A percentile compares a stretch with the other conserved stretches of the same genome.
phyloP scores from a whole-genome alignment of 2,329 filamentous ascomycete genomes.

The Neofusicoccum cordaticola region DNA sequence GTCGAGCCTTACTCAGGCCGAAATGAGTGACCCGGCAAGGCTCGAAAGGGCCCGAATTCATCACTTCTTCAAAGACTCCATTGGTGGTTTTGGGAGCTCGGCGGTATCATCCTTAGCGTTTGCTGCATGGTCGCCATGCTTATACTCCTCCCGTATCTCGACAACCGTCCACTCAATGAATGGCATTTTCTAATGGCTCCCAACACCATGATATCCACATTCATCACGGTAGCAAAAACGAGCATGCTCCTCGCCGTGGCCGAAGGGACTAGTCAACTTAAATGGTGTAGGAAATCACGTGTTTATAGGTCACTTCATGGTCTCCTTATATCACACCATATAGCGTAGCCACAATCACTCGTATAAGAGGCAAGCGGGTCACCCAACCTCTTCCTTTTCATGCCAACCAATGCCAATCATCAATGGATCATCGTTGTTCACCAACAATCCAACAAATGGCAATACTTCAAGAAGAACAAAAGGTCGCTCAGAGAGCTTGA shows the following conservation, averaged over 20 bases:
- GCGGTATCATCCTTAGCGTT: slow-evolving; percentile 17
- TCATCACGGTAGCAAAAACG: slow-evolving; percentile 32
- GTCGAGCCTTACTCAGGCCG: too few relatives aligned
- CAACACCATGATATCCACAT: slow-evolving; percentile 35
- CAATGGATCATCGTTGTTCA: too few relatives aligned
- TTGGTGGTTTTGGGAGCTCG: slow-evolving; percentile 8
- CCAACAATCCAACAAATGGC: too few relatives aligned
- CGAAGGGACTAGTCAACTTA: slow-evolving; percentile 35
- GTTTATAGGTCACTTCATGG: too few relatives aligned
- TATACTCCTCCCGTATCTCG: slow-evolving; percentile 12
- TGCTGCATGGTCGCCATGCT: slow-evolving; percentile 12
- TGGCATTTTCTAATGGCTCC: slow-evolving; percentile 21
- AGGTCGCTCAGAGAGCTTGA: slow-evolving; percentile 26
- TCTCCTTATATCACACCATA: too few relatives aligned
- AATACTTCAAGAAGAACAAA: slow-evolving; percentile 22
- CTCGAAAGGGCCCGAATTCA: neutral
- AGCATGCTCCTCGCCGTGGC: slow-evolving; percentile 31
- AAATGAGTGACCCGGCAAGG: too few relatives aligned
- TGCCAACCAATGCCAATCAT: too few relatives aligned
- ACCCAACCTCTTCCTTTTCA: too few relatives aligned
- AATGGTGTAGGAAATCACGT: too few relatives aligned
- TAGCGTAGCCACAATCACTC: too few relatives aligned
- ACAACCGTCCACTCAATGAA: slow-evolving; percentile 14
- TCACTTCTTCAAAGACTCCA: neutral
- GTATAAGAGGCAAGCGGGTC: too few relatives aligned